These are phyloP conservation scores for Trametes elegans DNA, from an alignment of 768 basidiomycete genomes.

Conservation along the genomic window DNA sequence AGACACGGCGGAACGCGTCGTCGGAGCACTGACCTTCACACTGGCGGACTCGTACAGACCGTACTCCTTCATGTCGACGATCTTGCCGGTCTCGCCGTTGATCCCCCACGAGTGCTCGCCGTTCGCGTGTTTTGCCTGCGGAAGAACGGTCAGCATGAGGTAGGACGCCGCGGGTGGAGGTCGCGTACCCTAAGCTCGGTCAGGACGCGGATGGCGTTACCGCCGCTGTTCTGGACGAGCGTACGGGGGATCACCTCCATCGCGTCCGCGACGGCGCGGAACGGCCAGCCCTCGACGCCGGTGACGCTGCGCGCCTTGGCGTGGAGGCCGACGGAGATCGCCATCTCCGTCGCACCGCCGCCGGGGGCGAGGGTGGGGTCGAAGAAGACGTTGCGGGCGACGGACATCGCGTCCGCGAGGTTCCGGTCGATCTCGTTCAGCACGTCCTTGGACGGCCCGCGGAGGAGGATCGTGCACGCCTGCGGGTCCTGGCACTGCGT, in stretches of 20 bases:
- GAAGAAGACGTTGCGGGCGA: slow-evolving; percentile 96
- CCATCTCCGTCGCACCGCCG: slow-evolving; percentile 98
- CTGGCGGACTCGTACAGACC: slow-evolving; percentile 94
- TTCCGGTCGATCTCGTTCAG: slow-evolving; percentile 98
- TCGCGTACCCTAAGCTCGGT: slow-evolving; percentile 84
- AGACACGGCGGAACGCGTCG: too few species aligned
- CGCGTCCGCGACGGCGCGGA: slow-evolving; percentile 89
- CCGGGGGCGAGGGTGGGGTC: slow-evolving; percentile 93
- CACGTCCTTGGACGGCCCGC: slow-evolving; percentile 97
- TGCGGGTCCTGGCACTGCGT: slow-evolving; percentile 89
- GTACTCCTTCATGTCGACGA: slow-evolving; percentile 93
- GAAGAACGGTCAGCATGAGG: background rate
- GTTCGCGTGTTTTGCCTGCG: slow-evolving; percentile 89
- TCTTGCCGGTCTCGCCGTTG: slow-evolving; percentile 93
- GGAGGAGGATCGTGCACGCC: slow-evolving; percentile 96
- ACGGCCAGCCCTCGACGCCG: slow-evolving; percentile 91
- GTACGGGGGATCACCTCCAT: slow-evolving; percentile 98
- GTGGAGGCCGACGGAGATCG: slow-evolving; percentile 85
- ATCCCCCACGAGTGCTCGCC: slow-evolving; percentile 93
- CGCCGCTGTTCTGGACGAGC: slow-evolving; percentile 91
- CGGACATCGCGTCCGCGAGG: slow-evolving; percentile 95
- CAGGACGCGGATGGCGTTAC: slow-evolving; percentile 89
- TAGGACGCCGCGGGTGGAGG: background rate
- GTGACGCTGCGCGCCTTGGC: slow-evolving; percentile 75
- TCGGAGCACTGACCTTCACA: slow-evolving; percentile 67